Conservation (phyloP, 768 basidiomycete genomes). For the Lactarius vividus region DNA sequence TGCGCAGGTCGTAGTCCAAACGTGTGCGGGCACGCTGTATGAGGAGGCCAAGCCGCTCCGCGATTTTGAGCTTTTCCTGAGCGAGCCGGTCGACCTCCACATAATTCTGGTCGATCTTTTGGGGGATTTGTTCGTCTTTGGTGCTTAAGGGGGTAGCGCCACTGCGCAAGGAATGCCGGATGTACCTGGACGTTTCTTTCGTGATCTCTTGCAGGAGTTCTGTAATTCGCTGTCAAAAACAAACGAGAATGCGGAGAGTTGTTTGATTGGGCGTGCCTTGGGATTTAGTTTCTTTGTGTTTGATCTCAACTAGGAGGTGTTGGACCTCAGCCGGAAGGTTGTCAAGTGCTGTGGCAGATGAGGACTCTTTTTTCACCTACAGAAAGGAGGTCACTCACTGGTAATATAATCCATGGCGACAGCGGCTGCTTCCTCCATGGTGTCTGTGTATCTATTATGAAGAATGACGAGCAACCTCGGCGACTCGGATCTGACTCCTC, state of each 20-base stretch:
- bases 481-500: neutral
- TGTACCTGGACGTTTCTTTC: constrained; percentile 43
- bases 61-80: constrained; percentile 44
- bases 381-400: constrained; percentile 37
- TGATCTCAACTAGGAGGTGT: constrained; percentile 48
- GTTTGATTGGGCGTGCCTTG: constrained; percentile 36
- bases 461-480: neutral
- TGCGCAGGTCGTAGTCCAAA: constrained; percentile 46
- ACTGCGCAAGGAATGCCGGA: constrained; percentile 42
- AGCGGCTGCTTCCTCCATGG: constrained; percentile 47
- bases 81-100: constrained; percentile 36
- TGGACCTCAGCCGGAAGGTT: constrained; percentile 50
- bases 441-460: neutral
- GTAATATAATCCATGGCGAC: constrained; percentile 50
- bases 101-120: constrained; percentile 35
- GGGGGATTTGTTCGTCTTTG: constrained; percentile 41
- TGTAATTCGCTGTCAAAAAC: constrained; percentile 24
- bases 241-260: neutral
- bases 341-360: constrained; percentile 41
- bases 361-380: neutral
- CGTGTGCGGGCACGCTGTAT: constrained; percentile 46
- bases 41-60: constrained; percentile 45
- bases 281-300: constrained; percentile 42
- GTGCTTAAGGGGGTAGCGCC: constrained; percentile 26
- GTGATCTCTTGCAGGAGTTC: constrained; percentile 46